A percentile compares a stretch with the other conserved stretches of the same genome.
These are phyloP conservation scores for Clathrospora elynae DNA, from an alignment of 2,329 filamentous ascomycete species.

Conservation along the genomic window DNA sequence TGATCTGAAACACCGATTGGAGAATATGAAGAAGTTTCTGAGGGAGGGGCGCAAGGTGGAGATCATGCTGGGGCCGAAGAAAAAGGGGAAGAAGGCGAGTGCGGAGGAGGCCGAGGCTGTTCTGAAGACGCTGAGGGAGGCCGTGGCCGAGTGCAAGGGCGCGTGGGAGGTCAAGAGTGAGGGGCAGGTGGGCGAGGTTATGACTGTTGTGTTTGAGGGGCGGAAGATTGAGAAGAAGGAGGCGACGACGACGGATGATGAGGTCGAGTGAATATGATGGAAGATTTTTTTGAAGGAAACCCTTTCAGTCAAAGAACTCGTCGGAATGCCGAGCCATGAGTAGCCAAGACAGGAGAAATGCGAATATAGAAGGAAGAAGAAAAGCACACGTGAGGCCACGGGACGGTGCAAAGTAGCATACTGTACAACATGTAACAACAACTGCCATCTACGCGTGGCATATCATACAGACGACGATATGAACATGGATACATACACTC, in stretches of 20 bases:
- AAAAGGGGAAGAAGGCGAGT: slow-evolving; percentile 64
- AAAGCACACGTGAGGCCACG: not conserved
- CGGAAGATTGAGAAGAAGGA: slow-evolving; percentile 25
- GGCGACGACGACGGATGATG: slow-evolving; percentile 2
- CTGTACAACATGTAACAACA: slow-evolving; percentile 8
- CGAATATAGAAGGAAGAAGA: not conserved
- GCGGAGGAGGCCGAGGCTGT: slow-evolving; percentile 62
- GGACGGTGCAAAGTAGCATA: slow-evolving; percentile 4
- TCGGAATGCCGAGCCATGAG: slow-evolving; percentile 2
- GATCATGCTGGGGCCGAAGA: slow-evolving; percentile 71
- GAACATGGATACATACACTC: slow-evolving; percentile 24
- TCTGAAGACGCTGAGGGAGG: slow-evolving; percentile 57
- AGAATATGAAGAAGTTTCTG: slow-evolving; percentile 68
- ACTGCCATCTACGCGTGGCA: slow-evolving; percentile 6
- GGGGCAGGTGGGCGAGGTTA: slow-evolving; percentile 36
- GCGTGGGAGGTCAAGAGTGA: slow-evolving; percentile 34
- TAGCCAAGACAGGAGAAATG: not conserved
- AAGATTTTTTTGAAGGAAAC: too few relatives aligned
- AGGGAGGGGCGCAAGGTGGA: slow-evolving; percentile 76
- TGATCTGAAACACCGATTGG: slow-evolving; percentile 67
- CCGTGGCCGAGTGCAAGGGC: slow-evolving; percentile 48
- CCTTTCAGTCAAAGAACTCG: too few relatives aligned
- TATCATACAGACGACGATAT: slow-evolving; percentile 19
- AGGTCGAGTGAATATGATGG: slow-evolving; percentile 2
- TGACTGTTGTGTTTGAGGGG: slow-evolving; percentile 44